These are phyloP conservation scores for Litsea cubeba DNA, from an alignment of 164 flowering plant genomes.

Conservation along the genomic window DNA sequence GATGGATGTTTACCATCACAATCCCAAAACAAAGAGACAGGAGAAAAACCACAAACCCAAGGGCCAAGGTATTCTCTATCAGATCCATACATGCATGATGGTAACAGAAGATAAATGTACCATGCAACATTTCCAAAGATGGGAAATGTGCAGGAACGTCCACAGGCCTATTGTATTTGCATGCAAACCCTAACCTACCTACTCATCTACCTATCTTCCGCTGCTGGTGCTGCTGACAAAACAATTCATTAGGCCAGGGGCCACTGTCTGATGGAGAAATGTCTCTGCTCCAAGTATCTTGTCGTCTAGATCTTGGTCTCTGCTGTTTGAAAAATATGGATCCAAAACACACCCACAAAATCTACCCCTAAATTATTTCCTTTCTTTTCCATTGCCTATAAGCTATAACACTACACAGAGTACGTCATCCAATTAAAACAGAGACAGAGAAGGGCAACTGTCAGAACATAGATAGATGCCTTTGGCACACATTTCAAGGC, in stretches of 20 bases:
- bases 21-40: no score
- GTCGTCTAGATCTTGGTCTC: not conserved
- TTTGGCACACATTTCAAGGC: not conserved
- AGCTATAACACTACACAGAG: not conserved
- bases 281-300: slow-evolving; percentile 9
- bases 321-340: not conserved
- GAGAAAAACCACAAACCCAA: no score
- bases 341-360: not conserved
- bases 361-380: not conserved
- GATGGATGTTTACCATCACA: no score
- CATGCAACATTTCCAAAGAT: not conserved
- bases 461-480: not conserved
- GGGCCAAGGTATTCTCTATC: no score
- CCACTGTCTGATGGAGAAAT: slow-evolving; percentile 3
- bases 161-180: no score
- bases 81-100: no score
- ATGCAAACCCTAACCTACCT: no score
- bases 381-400: no score
- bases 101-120: not conserved
- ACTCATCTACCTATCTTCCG: no score
- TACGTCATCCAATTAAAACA: not conserved
- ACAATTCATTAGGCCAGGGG: not conserved
- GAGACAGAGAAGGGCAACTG: not conserved
- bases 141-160: not conserved
- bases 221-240: no score